A percentile compares a stretch with the other conserved stretches of the same genome.
Evolutionary conservation across 2,329 filamentous ascomycete species (phyloP).

Genomic region (Hymenoscyphus linearis): DNA sequence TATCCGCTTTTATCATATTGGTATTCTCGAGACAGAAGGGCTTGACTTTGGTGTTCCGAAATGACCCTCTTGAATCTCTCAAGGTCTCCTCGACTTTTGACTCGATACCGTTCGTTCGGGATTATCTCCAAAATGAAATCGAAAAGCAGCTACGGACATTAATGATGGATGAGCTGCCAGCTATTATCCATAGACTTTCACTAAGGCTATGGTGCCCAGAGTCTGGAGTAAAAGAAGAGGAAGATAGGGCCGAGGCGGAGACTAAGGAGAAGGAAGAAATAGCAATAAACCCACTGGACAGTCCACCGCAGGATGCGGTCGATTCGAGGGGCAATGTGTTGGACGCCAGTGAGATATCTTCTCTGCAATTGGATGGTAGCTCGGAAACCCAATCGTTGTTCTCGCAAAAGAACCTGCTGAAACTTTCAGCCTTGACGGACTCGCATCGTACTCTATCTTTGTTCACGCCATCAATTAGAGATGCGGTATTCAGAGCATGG

Average conservation of each 20-base stretch:
- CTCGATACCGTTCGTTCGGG: constrained; percentile 95
- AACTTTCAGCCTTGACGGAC: constrained; percentile 75
- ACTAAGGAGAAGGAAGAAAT: constrained; percentile 42
- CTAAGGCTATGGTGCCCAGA: constrained; percentile 87
- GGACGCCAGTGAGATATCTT: constrained; percentile 69
- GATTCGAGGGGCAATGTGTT: constrained; percentile 74
- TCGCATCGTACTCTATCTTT: constrained; percentile 87
- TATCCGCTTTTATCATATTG: constrained; percentile 94
- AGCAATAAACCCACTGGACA: constrained; percentile 74
- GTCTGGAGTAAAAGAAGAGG: constrained; percentile 60
- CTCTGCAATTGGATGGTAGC: constrained; percentile 71
- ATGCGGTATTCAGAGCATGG: constrained; percentile 91
- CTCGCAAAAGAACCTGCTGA: constrained; percentile 88
- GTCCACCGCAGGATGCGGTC: constrained; percentile 74
- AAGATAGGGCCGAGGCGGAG: constrained; percentile 45
- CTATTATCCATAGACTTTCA: constrained; percentile 91
- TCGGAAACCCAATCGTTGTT: constrained; percentile 84
- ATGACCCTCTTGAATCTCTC: constrained; percentile 94
- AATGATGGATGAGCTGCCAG: constrained; percentile 97
- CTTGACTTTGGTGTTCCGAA: constrained; percentile 91
- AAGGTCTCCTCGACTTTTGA: constrained; percentile 99
- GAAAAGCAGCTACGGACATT: constrained; percentile 86
- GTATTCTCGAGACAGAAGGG: constrained; percentile 98
- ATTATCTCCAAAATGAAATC: constrained; percentile 94
- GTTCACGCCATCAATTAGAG: constrained; percentile 84